Evolutionary conservation across 139 green algal species (phyloP), one percentile per base, ranked within the genome.

Genomic region (Trebouxia sp.): DNA sequence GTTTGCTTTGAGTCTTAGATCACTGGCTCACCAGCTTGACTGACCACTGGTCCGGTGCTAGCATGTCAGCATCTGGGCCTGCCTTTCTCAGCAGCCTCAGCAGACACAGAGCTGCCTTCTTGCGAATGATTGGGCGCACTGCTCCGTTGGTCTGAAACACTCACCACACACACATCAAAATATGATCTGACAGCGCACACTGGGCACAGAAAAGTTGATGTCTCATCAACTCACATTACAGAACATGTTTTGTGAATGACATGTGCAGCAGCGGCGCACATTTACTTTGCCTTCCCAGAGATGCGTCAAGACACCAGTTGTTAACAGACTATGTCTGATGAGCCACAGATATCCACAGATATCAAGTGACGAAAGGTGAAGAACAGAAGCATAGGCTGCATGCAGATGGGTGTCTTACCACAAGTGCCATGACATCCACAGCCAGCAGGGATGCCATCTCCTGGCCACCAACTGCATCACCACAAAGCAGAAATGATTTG

Each of bases 41-140:
- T 17, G 84, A 84, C 70, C 89, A 90, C 28, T 91, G 83, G 6
- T 96, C 89, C 8, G 83, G 37, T 28, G 80, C 83, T 65, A 96
- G 56, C 79, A 96, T 85, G 56, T 88, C 86, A 14, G 75, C 78
- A 56, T 97, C 93, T 15, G 86, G 48, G 0, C 90, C 85, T 41
- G 94, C 94, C 90, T 97, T 98, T 65, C 96, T 89, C 53, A 97
- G 91, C 70, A 99, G 87, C 35, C 95, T 84, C 83, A 99, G 91
- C 77, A 99, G 86, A 86, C 92, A 97, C 47, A 99, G 90, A 39
- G 94, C 95, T 6, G 97, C 96, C 84, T 99, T 99, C 89, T 99
- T 99, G 74, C 95, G 91, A 66, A 99, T 92, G 32, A 98, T 82
- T 6, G 95, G 90, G 6, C 94, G 89, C 30, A 90, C 86, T 0